Conservation (phyloP, 208 protist genomes). For the Sergeia podlipaevii region DNA sequence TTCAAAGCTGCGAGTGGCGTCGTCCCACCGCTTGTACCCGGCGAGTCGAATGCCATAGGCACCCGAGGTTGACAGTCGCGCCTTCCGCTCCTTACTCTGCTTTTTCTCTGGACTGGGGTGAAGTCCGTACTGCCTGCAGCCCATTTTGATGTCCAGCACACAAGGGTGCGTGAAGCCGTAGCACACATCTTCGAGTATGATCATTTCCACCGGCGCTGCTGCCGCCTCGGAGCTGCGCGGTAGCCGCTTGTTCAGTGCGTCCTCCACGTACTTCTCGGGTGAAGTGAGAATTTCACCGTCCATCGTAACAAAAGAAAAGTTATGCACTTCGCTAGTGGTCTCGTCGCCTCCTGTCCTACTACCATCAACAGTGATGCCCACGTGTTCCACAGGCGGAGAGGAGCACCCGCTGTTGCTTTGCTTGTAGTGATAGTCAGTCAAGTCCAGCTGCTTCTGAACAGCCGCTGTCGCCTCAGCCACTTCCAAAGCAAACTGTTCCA, state of each 20-base stretch:
- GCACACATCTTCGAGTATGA: conserved; percentile 36
- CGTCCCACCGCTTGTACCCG: conserved; percentile 31
- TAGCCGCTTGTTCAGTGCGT: conserved; percentile 1
- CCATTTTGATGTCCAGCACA: conserved; percentile 46
- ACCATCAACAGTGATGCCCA: neutral
- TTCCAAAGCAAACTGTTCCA: neutral
- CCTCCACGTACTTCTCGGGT: conserved; percentile 3
- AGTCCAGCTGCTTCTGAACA: neutral
- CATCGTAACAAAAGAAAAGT: no score
- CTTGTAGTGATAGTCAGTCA: no score
- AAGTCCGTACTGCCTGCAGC: conserved; percentile 32
- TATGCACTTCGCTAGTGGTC: no score
- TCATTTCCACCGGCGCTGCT: conserved; percentile 26
- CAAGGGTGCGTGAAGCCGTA: conserved; percentile 25
- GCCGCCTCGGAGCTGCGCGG: neutral
- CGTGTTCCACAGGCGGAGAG: no score
- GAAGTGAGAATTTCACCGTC: conserved; percentile 3
- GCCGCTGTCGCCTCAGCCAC: neutral
- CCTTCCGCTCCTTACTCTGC: conserved; percentile 36
- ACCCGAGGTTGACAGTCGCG: conserved; percentile 19
- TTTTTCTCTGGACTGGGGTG: conserved; percentile 24
- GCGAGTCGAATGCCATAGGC: conserved; percentile 33
- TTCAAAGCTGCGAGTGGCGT: conserved; percentile 22
- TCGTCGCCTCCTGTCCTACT: neutral
- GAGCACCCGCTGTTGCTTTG: no score